Percentiles rank a stretch among this genome's conserved stretches.
Evolutionary conservation across 2,329 filamentous ascomycete genomes (phyloP).

Genomic region (Botryotinia globosa): DNA sequence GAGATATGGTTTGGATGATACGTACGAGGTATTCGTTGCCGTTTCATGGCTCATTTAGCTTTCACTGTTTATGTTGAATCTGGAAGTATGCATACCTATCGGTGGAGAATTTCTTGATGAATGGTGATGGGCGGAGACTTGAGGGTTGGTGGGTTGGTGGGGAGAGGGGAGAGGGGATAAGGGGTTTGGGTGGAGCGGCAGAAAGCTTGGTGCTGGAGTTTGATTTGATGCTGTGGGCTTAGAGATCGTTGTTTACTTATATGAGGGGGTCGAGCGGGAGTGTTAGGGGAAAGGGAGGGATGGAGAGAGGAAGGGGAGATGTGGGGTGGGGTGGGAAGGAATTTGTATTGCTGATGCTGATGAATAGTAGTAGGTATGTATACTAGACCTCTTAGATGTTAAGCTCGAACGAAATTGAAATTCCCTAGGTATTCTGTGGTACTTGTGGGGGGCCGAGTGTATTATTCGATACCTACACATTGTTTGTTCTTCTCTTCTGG

Average conservation of each 20-base stretch:
- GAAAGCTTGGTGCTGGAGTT: background rate
- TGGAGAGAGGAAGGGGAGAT: too few relatives aligned
- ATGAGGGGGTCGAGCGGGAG: background rate
- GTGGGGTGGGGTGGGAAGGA: too few relatives aligned
- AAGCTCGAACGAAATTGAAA: too few relatives aligned
- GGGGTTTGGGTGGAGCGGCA: too few relatives aligned
- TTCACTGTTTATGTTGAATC: background rate
- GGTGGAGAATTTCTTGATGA: background rate
- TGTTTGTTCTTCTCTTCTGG: too few relatives aligned
- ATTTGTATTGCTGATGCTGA: background rate
- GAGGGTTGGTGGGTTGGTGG: background rate
- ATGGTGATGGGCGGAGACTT: background rate
- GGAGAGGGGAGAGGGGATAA: background rate
- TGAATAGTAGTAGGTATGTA: too few relatives aligned
- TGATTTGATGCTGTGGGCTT: background rate
- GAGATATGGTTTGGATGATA: background rate
- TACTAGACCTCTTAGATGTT: too few relatives aligned
- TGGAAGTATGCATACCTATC: background rate
- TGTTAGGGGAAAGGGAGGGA: background rate
- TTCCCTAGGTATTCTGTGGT: too few relatives aligned
- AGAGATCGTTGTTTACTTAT: background rate
- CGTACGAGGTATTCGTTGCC: rapidly evolving
- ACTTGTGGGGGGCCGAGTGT: too few relatives aligned
- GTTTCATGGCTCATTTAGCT: rapidly evolving
- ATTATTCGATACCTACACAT: too few relatives aligned